phyloP scores from a whole-genome alignment of 31 red algal species.

The Endocladia muricata region DNA sequence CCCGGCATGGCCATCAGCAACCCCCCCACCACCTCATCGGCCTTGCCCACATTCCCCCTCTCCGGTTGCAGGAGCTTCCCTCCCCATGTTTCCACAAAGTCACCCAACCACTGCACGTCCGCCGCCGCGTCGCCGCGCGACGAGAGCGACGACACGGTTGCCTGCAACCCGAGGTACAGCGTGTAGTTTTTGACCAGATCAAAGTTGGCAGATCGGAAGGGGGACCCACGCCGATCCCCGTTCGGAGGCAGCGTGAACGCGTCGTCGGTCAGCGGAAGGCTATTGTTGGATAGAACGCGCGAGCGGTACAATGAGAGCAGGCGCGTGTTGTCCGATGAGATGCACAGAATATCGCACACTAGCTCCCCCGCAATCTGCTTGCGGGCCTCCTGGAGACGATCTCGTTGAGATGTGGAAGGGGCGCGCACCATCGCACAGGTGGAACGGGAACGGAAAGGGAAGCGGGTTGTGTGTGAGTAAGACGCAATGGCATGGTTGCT shows the following conservation, averaged over 20 bases:
- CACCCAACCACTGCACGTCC: conserved; percentile 25
- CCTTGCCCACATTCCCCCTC: conserved; percentile 20
- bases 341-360: conserved; percentile 26
- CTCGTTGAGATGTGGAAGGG: not conserved
- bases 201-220: conserved; percentile 54
- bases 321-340: conserved; percentile 36
- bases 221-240: conserved; percentile 36
- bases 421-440: not conserved
- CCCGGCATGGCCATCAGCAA: conserved; percentile 16
- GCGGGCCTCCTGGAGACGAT: conserved; percentile 37
- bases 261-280: not conserved
- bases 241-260: conserved; percentile 32
- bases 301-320: conserved; percentile 24
- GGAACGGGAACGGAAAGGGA: not conserved
- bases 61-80: conserved; percentile 28
- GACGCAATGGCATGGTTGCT: not conserved
- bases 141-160: conserved; percentile 1
- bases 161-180: conserved; percentile 30
- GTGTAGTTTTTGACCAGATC: conserved; percentile 71
- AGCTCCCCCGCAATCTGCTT: conserved; percentile 62
- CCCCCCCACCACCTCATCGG: conserved; percentile 36
- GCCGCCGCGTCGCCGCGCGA: not conserved
- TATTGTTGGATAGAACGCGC: conserved; percentile 9
- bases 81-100: conserved; percentile 22
- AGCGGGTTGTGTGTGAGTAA: not conserved